Percentiles rank a stretch among this genome's conserved stretches.
Conservation (phyloP, 2,329 filamentous ascomycete genomes). For the Penicillium sp. region DNA sequence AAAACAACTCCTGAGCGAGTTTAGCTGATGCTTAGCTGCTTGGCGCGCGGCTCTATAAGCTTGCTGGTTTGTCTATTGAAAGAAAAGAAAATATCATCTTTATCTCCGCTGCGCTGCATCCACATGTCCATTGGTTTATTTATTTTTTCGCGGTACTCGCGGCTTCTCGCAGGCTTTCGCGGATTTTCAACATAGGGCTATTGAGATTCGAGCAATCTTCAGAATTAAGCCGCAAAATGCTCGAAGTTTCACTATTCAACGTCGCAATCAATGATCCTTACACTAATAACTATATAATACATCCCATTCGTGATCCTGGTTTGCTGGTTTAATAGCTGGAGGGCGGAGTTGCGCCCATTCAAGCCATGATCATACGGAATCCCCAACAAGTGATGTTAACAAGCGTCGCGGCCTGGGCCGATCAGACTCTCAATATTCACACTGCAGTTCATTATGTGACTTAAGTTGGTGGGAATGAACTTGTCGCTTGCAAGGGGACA, state of each 20-base stretch:
- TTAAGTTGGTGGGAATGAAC: too few relatives aligned
- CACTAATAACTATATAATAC: too few relatives aligned
- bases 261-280: too few relatives aligned
- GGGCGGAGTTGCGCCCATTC: slow-evolving; percentile 9
- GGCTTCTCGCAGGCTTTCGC: background rate
- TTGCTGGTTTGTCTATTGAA: background rate
- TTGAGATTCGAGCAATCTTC: background rate
- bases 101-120: too few relatives aligned
- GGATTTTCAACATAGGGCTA: background rate
- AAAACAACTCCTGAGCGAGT: background rate
- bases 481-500: too few relatives aligned
- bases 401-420: slow-evolving; percentile 5
- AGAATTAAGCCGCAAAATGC: background rate
- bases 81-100: background rate
- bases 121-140: too few relatives aligned
- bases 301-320: background rate
- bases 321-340: slow-evolving; percentile 5
- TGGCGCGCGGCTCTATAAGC: background rate
- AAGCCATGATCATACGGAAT: slow-evolving; percentile 22
- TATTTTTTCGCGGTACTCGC: background rate
- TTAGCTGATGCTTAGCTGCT: background rate
- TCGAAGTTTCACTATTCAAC: background rate
- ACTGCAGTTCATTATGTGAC: too few relatives aligned
- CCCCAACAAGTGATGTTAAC: slow-evolving; percentile 12
- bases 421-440: slow-evolving; percentile 3